Evolutionary conservation across 768 basidiomycete species (phyloP), one percentile per base, ranked within the genome.

Genomic region (Peribolospora baueri): DNA sequence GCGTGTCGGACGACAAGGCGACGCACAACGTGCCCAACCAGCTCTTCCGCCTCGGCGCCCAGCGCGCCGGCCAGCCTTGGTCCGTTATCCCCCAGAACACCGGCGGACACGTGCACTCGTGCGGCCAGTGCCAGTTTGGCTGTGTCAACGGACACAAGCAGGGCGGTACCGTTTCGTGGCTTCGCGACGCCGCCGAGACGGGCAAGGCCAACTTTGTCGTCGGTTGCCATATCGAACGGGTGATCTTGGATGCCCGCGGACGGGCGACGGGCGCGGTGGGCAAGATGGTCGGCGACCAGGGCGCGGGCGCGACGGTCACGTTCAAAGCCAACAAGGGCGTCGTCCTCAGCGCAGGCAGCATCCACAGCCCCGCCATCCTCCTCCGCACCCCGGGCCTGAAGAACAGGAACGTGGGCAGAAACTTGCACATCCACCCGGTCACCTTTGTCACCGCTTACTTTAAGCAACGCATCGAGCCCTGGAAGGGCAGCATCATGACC

Each of bases 401-500:
- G 54, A 63, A 62, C 57, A 61, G 63, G 5, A 50, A 59, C 46
- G 61, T 66, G 47, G 65, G 65, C 2, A 62, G 58, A 36, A 64
- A 66, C 54, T 54, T 66, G 9, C 59, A 61, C 40, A 54, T 65
- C 10, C 65, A 66, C 54, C 65, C 65, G 0, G 59, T 59, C 42
- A 40, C 54, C 51, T 52, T 55, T 50, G 61, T 64, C 8, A 59
- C 59, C 8, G 62, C 61, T 5, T 50, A 54, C 54, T 66, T 59
- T 55, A 56, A 62, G 36, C 50, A 61, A n/a, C n/a, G 51, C 9
- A 58, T 66, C 43, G 55, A 57, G 8, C 57, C 65, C 0, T 65
- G 62, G 64, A 59, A 66, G 14, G 65, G 65, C 5, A 55, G 61
- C 7, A 64, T 66, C 59, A 60, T 66, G 58, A 65, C 65, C 14